Percentiles rank a stretch among this genome's conserved stretches.
Evolutionary conservation across 495 filamentous ascomycete genomes (phyloP).

Genomic region (Hypomontagnella submonticulosa): DNA sequence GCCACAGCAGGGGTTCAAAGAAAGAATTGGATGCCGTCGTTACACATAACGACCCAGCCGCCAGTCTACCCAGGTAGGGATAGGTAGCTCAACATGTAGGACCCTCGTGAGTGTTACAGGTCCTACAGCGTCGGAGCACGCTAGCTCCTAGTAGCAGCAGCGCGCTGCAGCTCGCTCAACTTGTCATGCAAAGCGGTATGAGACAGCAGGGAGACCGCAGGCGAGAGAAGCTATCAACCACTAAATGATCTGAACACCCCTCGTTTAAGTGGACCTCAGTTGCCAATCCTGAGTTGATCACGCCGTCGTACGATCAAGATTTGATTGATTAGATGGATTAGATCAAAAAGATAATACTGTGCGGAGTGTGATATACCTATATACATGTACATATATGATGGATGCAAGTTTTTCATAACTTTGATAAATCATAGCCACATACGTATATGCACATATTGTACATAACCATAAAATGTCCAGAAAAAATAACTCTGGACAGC

Average conservation of each 20-base stretch:
- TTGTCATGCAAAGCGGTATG: slow-evolving; percentile 32
- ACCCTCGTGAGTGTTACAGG: slow-evolving; percentile 16
- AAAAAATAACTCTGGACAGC: too few relatives aligned
- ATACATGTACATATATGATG: neutral
- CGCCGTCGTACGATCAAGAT: slow-evolving; percentile 41
- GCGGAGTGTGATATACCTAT: slow-evolving; percentile 5
- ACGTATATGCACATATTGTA: too few relatives aligned
- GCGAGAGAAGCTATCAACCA: slow-evolving; percentile 21
- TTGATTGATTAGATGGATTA: slow-evolving; percentile 46
- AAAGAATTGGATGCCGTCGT: slow-evolving; percentile 15
- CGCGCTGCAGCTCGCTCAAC: slow-evolving; percentile 35
- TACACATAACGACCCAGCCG: slow-evolving; percentile 1
- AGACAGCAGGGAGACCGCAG: slow-evolving; percentile 18
- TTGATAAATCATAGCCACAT: too few relatives aligned
- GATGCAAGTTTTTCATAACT: too few relatives aligned
- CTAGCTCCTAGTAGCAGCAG: slow-evolving; percentile 23
- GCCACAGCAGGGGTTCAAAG: slow-evolving; percentile 11
- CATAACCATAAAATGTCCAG: too few relatives aligned
- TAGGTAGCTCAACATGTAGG: slow-evolving; percentile 3
- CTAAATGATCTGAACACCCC: slow-evolving; percentile 8
- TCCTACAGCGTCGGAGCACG: slow-evolving; percentile 18
- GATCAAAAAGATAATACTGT: slow-evolving; percentile 43
- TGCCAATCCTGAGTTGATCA: slow-evolving; percentile 23
- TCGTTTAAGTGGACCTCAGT: slow-evolving; percentile 27
- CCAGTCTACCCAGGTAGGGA: too few relatives aligned